phyloP scores from a whole-genome alignment of 2,329 filamentous ascomycete genomes.

The Penicillium sp. region DNA sequence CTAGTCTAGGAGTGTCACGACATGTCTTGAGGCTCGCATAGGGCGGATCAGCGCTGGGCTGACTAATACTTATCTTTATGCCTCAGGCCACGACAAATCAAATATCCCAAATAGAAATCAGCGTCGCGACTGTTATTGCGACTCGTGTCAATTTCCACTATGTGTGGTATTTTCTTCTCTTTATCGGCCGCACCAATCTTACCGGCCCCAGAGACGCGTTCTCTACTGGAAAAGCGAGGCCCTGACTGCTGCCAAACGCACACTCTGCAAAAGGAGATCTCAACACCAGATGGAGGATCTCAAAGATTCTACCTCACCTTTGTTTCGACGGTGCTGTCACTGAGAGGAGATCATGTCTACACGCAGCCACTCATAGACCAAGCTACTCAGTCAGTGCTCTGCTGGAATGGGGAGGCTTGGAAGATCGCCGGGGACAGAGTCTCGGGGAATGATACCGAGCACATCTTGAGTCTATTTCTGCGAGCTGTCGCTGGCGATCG shows the following conservation, averaged over 20 bases:
- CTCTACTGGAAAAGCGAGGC: constrained; percentile 42
- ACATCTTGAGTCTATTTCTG: constrained; percentile 63
- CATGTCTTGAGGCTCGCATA: constrained; percentile 26
- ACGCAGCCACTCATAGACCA: constrained; percentile 69
- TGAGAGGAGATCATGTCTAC: constrained; percentile 73
- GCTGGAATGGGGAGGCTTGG: constrained; percentile 99
- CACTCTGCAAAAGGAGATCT: constrained; percentile 25
- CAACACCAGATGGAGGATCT: constrained; percentile 16
- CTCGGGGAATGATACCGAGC: constrained; percentile 73
- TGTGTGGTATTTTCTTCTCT: constrained; percentile 57
- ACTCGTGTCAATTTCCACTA: constrained; percentile 20
- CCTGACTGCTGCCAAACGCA: constrained; percentile 45
- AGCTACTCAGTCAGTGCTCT: constrained; percentile 65
- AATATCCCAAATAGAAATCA: constrained; percentile 7
- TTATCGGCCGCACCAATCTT: constrained; percentile 32
- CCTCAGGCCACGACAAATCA: constrained; percentile 11
- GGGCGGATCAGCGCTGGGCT: constrained; percentile 36
- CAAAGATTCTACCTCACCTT: constrained; percentile 58
- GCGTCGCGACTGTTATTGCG: not conserved
- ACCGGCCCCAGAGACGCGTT: constrained; percentile 34
- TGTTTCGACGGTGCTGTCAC: constrained; percentile 81
- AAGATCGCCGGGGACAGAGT: constrained; percentile 61
- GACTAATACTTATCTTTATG: constrained; percentile 13
- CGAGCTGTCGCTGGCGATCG: constrained; percentile 33
- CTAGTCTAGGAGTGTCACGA: constrained; percentile 10